Conservation (phyloP, 352 stramenopile genomes). For the Globisporangium paroecandrum region DNA sequence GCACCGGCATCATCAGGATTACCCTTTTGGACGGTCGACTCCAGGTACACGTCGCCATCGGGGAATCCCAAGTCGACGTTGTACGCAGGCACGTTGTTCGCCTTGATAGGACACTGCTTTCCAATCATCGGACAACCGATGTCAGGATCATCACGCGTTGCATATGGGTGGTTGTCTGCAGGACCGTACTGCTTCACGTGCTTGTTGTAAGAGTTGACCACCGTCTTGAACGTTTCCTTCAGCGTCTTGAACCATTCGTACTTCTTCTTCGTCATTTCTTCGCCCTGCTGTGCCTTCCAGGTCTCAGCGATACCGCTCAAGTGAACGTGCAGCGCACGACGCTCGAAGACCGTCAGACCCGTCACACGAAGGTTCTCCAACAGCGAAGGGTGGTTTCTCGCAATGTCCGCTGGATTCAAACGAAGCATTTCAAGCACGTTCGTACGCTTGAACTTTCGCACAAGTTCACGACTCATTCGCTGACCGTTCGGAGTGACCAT, state of each 20-base stretch:
- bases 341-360: slow-evolving; percentile 88
- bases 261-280: slow-evolving; percentile 92
- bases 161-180: slow-evolving; percentile 85
- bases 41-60: slow-evolving; percentile 74
- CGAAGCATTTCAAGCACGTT: slow-evolving; percentile 90
- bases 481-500: slow-evolving; percentile 71
- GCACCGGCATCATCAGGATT: slow-evolving; percentile 67
- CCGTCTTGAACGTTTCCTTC: slow-evolving; percentile 91
- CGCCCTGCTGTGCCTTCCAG: slow-evolving; percentile 87
- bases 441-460: slow-evolving; percentile 91
- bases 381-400: slow-evolving; percentile 85
- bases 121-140: slow-evolving; percentile 86
- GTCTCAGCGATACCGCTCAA: slow-evolving; percentile 76
- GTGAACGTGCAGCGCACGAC: slow-evolving; percentile 87
- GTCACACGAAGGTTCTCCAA: slow-evolving; percentile 90
- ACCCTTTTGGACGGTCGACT: slow-evolving; percentile 66
- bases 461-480: slow-evolving; percentile 70
- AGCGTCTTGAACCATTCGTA: slow-evolving; percentile 91
- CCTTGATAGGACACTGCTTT: slow-evolving; percentile 90
- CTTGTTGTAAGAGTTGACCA: slow-evolving; percentile 88
- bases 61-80: slow-evolving; percentile 78
- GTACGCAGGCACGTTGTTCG: slow-evolving; percentile 73
- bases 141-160: slow-evolving; percentile 75
- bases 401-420: slow-evolving; percentile 84
- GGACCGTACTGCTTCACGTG: slow-evolving; percentile 90